phyloP scores from a whole-genome alignment of 441 rosid genomes.

The Pelargonium myrrhifolium region DNA sequence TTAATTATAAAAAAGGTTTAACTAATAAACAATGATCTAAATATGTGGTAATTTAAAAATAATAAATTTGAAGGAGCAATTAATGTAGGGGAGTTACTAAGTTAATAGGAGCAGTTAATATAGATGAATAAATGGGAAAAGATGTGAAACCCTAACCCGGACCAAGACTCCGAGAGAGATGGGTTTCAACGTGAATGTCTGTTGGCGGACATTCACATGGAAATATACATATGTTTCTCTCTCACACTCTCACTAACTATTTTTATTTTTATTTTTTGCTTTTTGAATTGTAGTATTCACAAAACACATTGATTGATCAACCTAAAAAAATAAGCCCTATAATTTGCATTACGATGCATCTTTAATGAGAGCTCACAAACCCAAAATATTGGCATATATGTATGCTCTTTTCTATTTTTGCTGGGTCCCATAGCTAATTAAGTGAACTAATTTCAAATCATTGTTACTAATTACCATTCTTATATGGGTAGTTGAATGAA shows the following conservation, averaged over 20 bases:
- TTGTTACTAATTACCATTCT: not conserved
- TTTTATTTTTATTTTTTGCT: not conserved
- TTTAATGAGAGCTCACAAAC: conserved; percentile 2
- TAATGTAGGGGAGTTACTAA: conserved; percentile 10
- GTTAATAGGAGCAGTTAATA: conserved; percentile 28
- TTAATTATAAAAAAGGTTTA: not conserved
- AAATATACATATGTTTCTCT: conserved; percentile 25
- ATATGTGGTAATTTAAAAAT: not conserved
- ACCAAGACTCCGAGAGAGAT: conserved; percentile 36
- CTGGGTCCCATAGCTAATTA: not conserved
- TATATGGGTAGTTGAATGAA: not conserved
- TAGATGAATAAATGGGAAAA: conserved; percentile 15
- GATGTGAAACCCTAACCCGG: conserved; percentile 35
- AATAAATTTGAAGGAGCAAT: not conserved
- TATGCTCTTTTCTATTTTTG: not conserved
- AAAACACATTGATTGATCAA: conserved; percentile 3
- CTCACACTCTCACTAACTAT: conserved; percentile 1
- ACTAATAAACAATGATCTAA: not conserved
- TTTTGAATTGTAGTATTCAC: not conserved
- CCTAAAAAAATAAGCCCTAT: not conserved
- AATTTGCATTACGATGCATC: not conserved
- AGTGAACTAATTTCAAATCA: not conserved
- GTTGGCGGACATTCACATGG: conserved; percentile 53
- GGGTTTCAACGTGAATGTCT: conserved; percentile 50
- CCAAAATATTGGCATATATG: conserved; percentile 4